Conservation (phyloP, 1,284 basidiomycete genomes). For the Peniophora sp. region DNA sequence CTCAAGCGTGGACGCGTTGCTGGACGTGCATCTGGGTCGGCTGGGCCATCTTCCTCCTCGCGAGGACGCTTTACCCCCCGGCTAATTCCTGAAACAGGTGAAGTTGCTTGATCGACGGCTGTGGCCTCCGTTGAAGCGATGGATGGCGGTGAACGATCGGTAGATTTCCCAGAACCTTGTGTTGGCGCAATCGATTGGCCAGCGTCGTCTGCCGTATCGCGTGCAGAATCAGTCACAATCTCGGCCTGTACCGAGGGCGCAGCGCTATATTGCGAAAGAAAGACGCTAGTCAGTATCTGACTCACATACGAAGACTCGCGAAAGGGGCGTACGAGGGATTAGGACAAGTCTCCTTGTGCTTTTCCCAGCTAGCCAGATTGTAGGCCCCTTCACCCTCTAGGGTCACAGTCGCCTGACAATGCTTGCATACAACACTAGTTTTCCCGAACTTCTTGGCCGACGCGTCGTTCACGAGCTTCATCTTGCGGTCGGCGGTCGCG, state of each 20-base stretch:
- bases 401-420: constrained; percentile 35
- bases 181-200: neutral
- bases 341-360: constrained; percentile 45
- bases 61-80: constrained; percentile 41
- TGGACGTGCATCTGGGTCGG: constrained; percentile 23
- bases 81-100: neutral
- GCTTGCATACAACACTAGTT: constrained; percentile 38
- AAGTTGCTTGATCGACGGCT: constrained; percentile 22
- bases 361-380: constrained; percentile 48
- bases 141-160: constrained; percentile 25
- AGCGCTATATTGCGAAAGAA: no score
- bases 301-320: neutral
- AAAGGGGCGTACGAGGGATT: neutral
- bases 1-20: constrained; percentile 35
- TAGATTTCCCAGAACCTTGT: constrained; percentile 11
- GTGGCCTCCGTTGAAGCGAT: constrained; percentile 35
- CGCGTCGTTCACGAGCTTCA: constrained; percentile 51
- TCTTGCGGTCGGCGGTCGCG: constrained; percentile 49
- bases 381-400: constrained; percentile 44
- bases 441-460: constrained; percentile 41
- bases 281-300: neutral
- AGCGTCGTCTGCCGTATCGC: no score
- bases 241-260: no score
- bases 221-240: no score
- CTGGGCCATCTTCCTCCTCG: constrained; percentile 18